Conservation (phyloP, 306 rosid species). For the Hippophae gyantsensis region DNA sequence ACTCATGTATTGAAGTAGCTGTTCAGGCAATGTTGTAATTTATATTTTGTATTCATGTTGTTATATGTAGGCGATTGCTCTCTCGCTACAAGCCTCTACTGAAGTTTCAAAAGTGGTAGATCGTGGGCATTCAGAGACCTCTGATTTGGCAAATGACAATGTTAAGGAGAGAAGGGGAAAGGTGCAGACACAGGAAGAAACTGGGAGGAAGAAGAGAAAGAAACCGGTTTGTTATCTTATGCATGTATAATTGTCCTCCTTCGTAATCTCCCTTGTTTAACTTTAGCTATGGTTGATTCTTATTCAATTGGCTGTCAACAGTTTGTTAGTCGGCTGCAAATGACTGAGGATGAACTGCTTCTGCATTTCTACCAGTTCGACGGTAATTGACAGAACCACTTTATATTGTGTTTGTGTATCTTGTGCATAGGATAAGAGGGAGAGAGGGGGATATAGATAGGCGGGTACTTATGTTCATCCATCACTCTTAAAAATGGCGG, state of each 20-base stretch:
- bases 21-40: constrained; percentile 15
- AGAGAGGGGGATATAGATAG: neutral
- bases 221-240: constrained; percentile 42
- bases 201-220: constrained; percentile 53
- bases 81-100: constrained; percentile 51
- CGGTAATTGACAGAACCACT: constrained; percentile 41
- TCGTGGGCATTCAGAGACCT: constrained; percentile 2
- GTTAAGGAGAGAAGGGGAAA: constrained; percentile 28
- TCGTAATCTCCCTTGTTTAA: neutral
- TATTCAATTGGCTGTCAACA: constrained; percentile 23
- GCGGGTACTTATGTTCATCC: no score
- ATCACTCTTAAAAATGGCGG: no score
- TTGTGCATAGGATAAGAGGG: neutral
- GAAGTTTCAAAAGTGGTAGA: constrained; percentile 21
- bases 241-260: constrained; percentile 7
- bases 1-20: neutral
- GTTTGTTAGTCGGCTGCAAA: constrained; percentile 71
- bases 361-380: constrained; percentile 73
- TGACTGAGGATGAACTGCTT: constrained; percentile 79
- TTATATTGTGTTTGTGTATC: neutral
- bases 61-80: constrained; percentile 64
- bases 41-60: constrained; percentile 11
- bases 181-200: constrained; percentile 30
- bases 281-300: constrained; percentile 6
- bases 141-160: constrained; percentile 14